A percentile compares a stretch with the other conserved stretches of the same genome.
phyloP scores from a whole-genome alignment of 169 alveolate species.

The Eimeria acervulina region DNA sequence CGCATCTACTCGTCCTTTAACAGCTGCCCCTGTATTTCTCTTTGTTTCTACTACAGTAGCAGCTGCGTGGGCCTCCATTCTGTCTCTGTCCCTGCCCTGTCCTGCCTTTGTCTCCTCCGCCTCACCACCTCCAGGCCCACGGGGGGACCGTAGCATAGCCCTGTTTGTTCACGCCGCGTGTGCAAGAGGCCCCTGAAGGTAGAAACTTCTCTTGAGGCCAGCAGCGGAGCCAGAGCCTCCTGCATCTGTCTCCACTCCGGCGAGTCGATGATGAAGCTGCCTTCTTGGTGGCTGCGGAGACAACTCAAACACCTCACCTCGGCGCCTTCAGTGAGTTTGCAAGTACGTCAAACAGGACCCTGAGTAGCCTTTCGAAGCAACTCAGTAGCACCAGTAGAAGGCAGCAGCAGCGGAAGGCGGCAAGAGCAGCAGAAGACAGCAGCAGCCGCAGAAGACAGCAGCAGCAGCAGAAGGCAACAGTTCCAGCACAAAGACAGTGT shows the following conservation, averaged over 20 bases:
- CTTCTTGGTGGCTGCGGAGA: slow-evolving; percentile 37
- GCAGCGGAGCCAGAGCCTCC: slow-evolving; percentile 42
- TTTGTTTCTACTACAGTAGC: neutral
- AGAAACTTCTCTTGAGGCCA: slow-evolving; percentile 45
- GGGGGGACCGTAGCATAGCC: slow-evolving; percentile 72
- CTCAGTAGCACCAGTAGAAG: neutral
- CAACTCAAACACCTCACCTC: neutral
- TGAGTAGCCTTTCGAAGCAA: neutral
- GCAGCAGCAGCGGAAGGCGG: neutral
- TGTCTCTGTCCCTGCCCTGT: neutral
- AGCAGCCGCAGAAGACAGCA: neutral
- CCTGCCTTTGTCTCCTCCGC: neutral
- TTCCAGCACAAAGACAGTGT: neutral
- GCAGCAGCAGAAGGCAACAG: neutral
- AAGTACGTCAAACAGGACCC: neutral
- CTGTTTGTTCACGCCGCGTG: slow-evolving; percentile 62
- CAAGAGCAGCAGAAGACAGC: neutral
- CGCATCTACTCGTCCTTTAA: neutral
- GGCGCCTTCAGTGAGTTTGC: neutral
- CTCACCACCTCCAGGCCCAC: slow-evolving; percentile 72
- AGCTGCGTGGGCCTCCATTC: neutral
- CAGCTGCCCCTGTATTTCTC: neutral
- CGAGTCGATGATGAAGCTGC: slow-evolving; percentile 36
- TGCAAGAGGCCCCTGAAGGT: slow-evolving; percentile 40
- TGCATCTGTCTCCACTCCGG: slow-evolving; percentile 47